Percentiles rank a stretch among this genome's conserved stretches.
Evolutionary conservation across 208 protist species (phyloP).

Genomic region (Angomonas deanei): DNA sequence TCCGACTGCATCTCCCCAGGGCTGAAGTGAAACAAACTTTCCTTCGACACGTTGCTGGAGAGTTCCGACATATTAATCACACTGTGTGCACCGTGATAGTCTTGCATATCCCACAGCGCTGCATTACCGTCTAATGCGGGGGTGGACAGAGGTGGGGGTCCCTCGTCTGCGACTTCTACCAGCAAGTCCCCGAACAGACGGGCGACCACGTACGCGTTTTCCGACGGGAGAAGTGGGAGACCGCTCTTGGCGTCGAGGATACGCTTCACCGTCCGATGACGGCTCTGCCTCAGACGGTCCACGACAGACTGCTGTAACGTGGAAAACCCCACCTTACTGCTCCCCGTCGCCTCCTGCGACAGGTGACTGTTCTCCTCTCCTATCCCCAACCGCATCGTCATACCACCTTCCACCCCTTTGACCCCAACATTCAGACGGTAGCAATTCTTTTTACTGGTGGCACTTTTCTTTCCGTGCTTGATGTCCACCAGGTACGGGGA

Average conservation of each 20-base stretch:
- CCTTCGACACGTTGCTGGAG: neutral
- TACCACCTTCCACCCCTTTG: too few relatives aligned
- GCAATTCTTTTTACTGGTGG: too few relatives aligned
- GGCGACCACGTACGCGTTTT: conserved; percentile 20
- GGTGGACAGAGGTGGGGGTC: neutral
- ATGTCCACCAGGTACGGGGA: neutral
- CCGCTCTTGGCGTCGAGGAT: conserved; percentile 41
- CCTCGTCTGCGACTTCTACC: neutral
- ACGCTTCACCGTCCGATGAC: neutral
- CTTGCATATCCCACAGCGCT: too few relatives aligned
- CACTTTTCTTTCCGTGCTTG: neutral
- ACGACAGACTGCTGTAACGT: neutral
- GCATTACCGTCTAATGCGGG: too few relatives aligned
- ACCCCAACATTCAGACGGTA: too few relatives aligned
- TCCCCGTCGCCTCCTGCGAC: neutral
- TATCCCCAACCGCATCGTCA: neutral
- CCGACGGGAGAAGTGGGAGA: conserved; percentile 51
- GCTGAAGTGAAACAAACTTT: neutral
- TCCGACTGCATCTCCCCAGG: too few relatives aligned
- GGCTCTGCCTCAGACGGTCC: neutral
- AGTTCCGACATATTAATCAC: conserved; percentile 1
- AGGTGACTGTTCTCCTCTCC: too few relatives aligned
- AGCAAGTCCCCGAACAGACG: conserved; percentile 1
- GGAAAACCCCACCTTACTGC: neutral
- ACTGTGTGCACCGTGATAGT: too few relatives aligned